Evolutionary conservation across 257 asterid species (phyloP).

Genomic region (Fraxinus americana): DNA sequence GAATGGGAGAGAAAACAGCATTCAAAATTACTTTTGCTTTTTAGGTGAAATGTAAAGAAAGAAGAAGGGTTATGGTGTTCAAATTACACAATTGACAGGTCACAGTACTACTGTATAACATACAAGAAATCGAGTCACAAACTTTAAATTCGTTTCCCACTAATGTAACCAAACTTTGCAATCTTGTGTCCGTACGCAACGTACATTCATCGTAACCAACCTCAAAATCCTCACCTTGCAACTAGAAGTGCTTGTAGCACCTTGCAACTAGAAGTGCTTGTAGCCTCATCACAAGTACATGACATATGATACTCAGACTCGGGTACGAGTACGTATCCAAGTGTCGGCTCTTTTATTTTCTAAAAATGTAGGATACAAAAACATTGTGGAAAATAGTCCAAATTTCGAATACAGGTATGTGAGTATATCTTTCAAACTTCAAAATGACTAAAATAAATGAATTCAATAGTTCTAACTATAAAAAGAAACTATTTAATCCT

Average conservation of each 20-base stretch:
- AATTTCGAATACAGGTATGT: no score
- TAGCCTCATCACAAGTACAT: not conserved
- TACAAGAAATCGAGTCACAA: not conserved
- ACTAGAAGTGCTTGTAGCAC: not conserved
- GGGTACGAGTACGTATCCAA: no score
- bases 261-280: no score
- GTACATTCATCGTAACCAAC: not conserved
- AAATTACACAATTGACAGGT: constrained; percentile 12
- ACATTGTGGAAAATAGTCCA: no score
- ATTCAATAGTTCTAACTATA: no score
- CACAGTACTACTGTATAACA: not conserved
- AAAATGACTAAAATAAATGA: no score
- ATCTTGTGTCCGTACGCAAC: not conserved
- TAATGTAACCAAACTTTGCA: not conserved
- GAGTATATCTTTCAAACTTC: no score
- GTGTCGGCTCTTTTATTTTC: no score
- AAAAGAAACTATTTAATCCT: no score
- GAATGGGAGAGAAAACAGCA: not conserved
- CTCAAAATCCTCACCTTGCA: not conserved
- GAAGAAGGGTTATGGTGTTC: constrained; percentile 12
- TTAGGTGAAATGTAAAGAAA: not conserved
- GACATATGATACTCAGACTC: no score
- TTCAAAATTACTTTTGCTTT: constrained; percentile 8
- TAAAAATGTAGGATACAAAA: no score
- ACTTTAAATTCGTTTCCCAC: not conserved